Evolutionary conservation across 306 rosid genomes (phyloP).

Genomic region (Prunus mira): DNA sequence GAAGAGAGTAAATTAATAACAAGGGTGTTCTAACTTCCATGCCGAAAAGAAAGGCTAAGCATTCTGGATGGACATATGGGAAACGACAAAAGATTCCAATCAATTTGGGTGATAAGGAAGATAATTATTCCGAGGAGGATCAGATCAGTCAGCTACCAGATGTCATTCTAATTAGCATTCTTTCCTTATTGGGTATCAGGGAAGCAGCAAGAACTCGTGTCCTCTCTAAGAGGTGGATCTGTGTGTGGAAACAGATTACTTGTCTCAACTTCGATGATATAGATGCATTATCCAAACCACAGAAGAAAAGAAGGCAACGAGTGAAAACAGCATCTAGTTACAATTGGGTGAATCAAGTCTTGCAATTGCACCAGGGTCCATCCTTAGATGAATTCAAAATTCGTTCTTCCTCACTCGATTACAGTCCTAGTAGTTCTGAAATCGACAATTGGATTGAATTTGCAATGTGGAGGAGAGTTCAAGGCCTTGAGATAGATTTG

Average conservation of each 20-base stretch:
- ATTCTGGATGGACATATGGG: no score
- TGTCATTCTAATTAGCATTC: background rate
- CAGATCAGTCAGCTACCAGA: background rate
- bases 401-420: background rate
- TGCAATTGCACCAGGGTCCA: background rate
- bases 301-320: background rate
- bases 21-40: no score
- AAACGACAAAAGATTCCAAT: no score
- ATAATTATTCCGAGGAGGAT: background rate
- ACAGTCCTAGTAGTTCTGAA: background rate
- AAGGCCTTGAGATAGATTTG: background rate
- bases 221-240: background rate
- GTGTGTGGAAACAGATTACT: background rate
- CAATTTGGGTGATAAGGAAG: background rate
- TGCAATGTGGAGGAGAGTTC: background rate
- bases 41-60: no score
- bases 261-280: background rate
- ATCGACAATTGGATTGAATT: background rate
- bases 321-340: background rate
- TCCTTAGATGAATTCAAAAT: background rate
- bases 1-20: no score
- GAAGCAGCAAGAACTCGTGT: background rate
- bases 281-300: background rate
- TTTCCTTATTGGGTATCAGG: background rate
- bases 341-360: background rate